Evolutionary conservation across 306 rosid species (phyloP), one percentile per base, ranked within the genome.

Genomic region (Mimosa pudica): DNA sequence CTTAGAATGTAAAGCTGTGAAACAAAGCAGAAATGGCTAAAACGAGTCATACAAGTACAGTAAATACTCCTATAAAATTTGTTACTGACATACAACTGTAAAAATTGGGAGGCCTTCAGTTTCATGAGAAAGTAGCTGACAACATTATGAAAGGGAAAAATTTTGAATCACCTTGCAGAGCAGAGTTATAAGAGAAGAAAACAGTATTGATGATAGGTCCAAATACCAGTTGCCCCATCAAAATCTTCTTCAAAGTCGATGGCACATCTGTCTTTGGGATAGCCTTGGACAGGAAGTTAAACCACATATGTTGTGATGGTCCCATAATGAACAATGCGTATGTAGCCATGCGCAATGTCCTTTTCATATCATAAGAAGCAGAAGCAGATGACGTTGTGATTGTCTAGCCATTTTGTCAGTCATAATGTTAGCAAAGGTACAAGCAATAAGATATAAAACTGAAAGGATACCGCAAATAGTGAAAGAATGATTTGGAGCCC

Each of bases 221-320:
- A 76, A 57, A 89, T 67, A 92, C 12, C 66, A 80, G 78, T 77
- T 92, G 96, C 17, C 97, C 97, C 90, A 90, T 77, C 5, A 90
- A 74, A 62, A 90, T 88, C 80, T 90, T 92, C 90, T 88, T 89
- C 81, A 90, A 81, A 70, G 94, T 92, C 74, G 96, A 17, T 17
- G 81, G 20, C 32, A 90, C 20, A 83, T 92, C 94, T 81, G 76
- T 82, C 71, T 83, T 80, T 0, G 97, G 97, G 24, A 89, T 75
- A 74, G 81, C 17, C 49, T 49, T 88, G 42, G 94, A 92, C 77
- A 90, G 13, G 73, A 73, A 84, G 73, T 83, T 86, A 86, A 92
- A 92, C 96, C 96, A 92, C 57, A 81, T 57, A 82, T 90, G 96
- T 72, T 90, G 96, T n/a, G 91, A 75, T 73, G 97, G 96, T 62